Base-by-base conservation (phyloP, 768 basidiomycete species). In the Xerocomellus dryophilus region DNA sequence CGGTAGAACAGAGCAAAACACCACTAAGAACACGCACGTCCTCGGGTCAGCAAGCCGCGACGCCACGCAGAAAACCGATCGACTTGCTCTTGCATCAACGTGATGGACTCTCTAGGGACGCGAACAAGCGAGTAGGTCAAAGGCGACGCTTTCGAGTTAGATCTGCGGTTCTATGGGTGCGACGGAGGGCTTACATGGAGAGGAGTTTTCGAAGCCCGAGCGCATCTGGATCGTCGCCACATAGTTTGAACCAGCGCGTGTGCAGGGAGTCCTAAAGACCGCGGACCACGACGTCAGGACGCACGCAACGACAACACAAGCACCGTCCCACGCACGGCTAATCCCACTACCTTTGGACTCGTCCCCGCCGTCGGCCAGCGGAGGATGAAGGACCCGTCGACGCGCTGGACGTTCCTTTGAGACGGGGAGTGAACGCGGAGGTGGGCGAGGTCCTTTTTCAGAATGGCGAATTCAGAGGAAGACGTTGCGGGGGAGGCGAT, bases 361-460 rank as follows among this genome's bases (percentile, higher is more conserved):
- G 34, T 52, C 10, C 35, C 45, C 2, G 58, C 55, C 1, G 23
- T 43, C 2, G 67, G 63, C 70, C 68, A 71, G 34, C 43, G 59
- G n/a, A 69, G 57, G 34, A 70, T 35, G 44, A 69, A 65, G 9
- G 58, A 54, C 0, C 63, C 65, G 3, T 48, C 15, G 43, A 53
- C 43, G 12, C 59, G 65, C 1, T 20, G 54, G n/a, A 69, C 59
- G 53, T 69, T 69, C 49, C 45, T 71, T 17, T 66, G 57, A 20
- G 67, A 60, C 0, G 68, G 69, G 0, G 56, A 61, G 43, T 71
- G 68, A 2, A 67, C 69, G 48, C 69, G 66, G 36, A 71, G 69
- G 36, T 54, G 56, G n/a, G 40, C 51, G 27, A 71, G 63, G 52
- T 71, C 68, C 39, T 54, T 60, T 48, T 70, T 62, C 35, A 70